Conservation (phyloP, 2,329 filamentous ascomycete species). For the Xylariaceae sp. region DNA sequence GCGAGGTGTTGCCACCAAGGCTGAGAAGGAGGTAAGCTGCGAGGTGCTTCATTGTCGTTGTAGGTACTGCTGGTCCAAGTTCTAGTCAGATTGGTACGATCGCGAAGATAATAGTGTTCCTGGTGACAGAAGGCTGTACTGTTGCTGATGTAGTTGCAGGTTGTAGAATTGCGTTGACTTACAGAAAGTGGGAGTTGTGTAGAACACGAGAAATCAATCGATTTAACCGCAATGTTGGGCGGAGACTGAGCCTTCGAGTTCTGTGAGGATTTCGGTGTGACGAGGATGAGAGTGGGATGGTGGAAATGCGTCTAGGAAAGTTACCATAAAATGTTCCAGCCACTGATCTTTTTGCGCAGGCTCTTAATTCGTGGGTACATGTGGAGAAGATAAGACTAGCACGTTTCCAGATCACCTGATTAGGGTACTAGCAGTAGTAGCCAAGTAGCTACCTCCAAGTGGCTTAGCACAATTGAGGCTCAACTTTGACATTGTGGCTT, state of each 20-base stretch:
- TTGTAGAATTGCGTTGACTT: slow-evolving; percentile 40
- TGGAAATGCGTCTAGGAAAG: slow-evolving; percentile 38
- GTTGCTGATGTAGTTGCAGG: background rate
- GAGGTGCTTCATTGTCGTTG: slow-evolving; percentile 97
- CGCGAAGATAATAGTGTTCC: background rate
- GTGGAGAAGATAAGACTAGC: slow-evolving; percentile 23
- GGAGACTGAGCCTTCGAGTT: slow-evolving; percentile 99
- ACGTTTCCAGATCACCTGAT: slow-evolving; percentile 37
- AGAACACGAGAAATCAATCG: slow-evolving; percentile 97
- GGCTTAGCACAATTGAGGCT: no score
- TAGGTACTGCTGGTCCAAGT: slow-evolving; percentile 37
- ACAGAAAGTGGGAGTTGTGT: slow-evolving; percentile 42
- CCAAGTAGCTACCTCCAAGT: background rate
- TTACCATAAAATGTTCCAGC: slow-evolving; percentile 30
- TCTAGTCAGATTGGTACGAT: slow-evolving; percentile 28
- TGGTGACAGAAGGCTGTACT: background rate
- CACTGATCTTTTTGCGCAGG: slow-evolving; percentile 29
- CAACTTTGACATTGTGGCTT: no score
- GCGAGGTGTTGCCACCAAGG: slow-evolving; percentile 90
- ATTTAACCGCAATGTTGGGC: slow-evolving; percentile 96
- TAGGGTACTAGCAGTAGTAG: slow-evolving; percentile 30
- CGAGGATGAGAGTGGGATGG: slow-evolving; percentile 43
- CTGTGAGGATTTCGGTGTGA: slow-evolving; percentile 51
- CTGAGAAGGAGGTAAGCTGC: slow-evolving; percentile 97
- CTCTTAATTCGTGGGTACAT: slow-evolving; percentile 27